Base-by-base conservation (phyloP, 148 eudicot species). In the Rhododendron molle region DNA sequence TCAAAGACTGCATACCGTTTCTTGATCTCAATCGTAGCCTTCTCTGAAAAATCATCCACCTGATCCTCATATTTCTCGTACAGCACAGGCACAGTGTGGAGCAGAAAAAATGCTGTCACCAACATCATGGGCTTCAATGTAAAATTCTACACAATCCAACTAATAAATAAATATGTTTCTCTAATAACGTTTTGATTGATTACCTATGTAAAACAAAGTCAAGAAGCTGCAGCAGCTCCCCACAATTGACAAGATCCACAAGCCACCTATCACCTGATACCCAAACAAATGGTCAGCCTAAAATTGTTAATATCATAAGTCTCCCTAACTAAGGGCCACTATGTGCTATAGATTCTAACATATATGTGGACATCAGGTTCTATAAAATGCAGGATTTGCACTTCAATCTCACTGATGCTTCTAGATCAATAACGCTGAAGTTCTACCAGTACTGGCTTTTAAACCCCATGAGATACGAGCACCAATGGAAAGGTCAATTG, bases 211-310 rank as follows among this genome's bases (percentile, higher is more conserved):
- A 80, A 94, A 89, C 89, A 95, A 89, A 38, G 98, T 94, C 92
- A 97, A 91, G 93, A 97, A 95, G 90, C 88, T 93, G 88, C 92
- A 94, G 89, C 98, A 95, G 38, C 98, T 90, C 50, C 99, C 98
- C 89, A 95, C 16, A 79, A 97, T 85, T 40, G 99, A 95, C 87
- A 94, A 88, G 71, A 93, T 5, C 98, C 98, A 95, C 90, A 97
- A 89, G 52, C 98, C 98, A 87, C 93, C 95, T 87, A 97, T 92
- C 82, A 91, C 95, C 99, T 97, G 92, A 84, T 3, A 71, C 74
- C 50, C 73, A 71, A 4, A 36, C 32, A 18, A 62, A 43, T 28
- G 38, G 16, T 43, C 38, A 32, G 30, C 78, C 60, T 12, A 12
- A 21, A 65, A 30, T 16, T 8, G 12, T 14, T 60, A 73, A 14